phyloP scores from a whole-genome alignment of 2,329 filamentous ascomycete species.

The Fusarium pilosicola region DNA sequence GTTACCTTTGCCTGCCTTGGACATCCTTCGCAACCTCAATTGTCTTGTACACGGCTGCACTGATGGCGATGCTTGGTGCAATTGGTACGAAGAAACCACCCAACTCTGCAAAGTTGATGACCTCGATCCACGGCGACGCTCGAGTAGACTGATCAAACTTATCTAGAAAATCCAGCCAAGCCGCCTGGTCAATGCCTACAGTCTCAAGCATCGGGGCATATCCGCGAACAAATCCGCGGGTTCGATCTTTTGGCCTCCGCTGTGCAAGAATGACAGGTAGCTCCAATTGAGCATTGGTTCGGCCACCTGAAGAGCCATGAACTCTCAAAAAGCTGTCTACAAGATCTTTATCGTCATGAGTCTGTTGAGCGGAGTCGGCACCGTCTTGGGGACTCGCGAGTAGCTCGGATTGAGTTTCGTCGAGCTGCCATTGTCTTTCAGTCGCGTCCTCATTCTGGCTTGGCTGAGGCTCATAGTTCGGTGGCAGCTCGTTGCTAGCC shows the following conservation, averaged over 20 bases:
- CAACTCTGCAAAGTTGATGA: conserved; percentile 13
- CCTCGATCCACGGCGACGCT: conserved; percentile 8
- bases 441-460: not conserved
- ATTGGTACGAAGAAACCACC: conserved; percentile 9
- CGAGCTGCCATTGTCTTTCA: conserved; percentile 9
- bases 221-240: conserved; percentile 16
- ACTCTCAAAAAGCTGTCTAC: not conserved
- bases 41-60: not conserved
- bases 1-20: conserved; percentile 9
- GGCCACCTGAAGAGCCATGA: not conserved
- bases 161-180: conserved; percentile 17
- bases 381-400: not conserved
- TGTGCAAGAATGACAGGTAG: conserved; percentile 10
- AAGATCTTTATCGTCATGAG: not conserved
- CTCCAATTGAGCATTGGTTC: not conserved
- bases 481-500: not conserved
- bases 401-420: conserved; percentile 11
- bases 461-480: not conserved
- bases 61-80: conserved; percentile 13
- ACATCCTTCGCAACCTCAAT: conserved; percentile 8
- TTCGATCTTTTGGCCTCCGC: conserved; percentile 12
- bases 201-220: conserved; percentile 6
- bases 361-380: not conserved
- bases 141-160: conserved; percentile 11
- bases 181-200: not conserved